Conservation (phyloP, 1,284 basidiomycete species). For the Malassezia sympodialis region DNA sequence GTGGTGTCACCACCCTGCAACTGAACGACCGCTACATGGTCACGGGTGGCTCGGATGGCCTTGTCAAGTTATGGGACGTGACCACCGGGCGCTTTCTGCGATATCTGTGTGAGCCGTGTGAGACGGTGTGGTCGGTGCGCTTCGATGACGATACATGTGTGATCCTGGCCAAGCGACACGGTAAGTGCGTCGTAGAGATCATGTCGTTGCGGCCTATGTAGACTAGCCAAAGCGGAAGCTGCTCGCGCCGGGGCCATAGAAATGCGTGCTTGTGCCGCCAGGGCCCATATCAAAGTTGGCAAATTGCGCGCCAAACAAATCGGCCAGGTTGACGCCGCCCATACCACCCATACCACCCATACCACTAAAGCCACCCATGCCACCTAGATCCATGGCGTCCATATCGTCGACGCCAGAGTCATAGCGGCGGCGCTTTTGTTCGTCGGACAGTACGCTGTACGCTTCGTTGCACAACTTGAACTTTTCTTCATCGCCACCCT, state of each 20-base stretch:
- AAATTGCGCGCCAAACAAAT: slow-evolving; percentile 29
- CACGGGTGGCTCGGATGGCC: slow-evolving; percentile 75
- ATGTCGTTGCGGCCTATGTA: slow-evolving; percentile 31
- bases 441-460: slow-evolving; percentile 38
- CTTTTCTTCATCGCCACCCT: slow-evolving; percentile 47
- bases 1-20: slow-evolving; percentile 79
- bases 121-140: slow-evolving; percentile 74
- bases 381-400: slow-evolving; percentile 23
- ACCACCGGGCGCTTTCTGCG: slow-evolving; percentile 38
- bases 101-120: slow-evolving; percentile 51
- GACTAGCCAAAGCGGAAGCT: slow-evolving; percentile 15
- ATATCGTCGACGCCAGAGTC: slow-evolving; percentile 43
- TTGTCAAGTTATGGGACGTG: slow-evolving; percentile 69
- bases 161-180: slow-evolving; percentile 69
- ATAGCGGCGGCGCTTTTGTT: slow-evolving; percentile 38
- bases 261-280: slow-evolving; percentile 17
- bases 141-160: slow-evolving; percentile 69
- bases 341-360: slow-evolving; percentile 27
- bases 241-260: slow-evolving; percentile 1
- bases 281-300: slow-evolving; percentile 29
- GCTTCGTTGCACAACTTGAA: slow-evolving; percentile 47
- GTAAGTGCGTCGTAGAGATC: slow-evolving; percentile 81
- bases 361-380: slow-evolving; percentile 17
- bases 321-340: slow-evolving; percentile 40
- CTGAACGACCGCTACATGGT: slow-evolving; percentile 57